Evolutionary conservation across 192 early-diverging fungal genomes (phyloP), one percentile per base, ranked within the genome.

Genomic region (Gigaspora rosea): DNA sequence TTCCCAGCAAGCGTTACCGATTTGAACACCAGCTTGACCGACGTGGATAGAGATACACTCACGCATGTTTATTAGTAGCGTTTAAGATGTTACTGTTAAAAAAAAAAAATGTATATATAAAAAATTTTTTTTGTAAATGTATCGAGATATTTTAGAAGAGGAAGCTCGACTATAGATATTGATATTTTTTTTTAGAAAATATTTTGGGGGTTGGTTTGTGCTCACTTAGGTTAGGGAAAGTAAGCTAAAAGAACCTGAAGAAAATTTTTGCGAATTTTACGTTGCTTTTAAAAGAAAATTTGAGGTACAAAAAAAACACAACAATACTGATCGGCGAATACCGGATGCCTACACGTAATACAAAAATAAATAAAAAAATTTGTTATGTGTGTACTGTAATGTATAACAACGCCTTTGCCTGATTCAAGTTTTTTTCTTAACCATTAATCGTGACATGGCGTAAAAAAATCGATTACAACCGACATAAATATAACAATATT

Each of bases 1-100:
- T 88, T 99, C 98, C 98, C 98, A 99, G 87, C 98, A 99, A 90
- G 96, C 95, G 90, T 98, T 98, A 93, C 98, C 98, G 81, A 99
- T 99, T 85, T 99, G 98, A 85, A 99, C 95, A 98, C 98, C 98
- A 82, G 98, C 98, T 87, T 96, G 90, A 79, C 91, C 91, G 85
- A 92, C 90, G 85, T 93, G 91, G 80, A 92, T 83, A 52, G 91
- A 92, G 80, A 92, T 91, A 83, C 88, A 86, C 81, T 93, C 91
- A 84, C 90, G 89, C 91, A 92, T 93, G 71, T 69, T 88, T 75
- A 70, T 47, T 72, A 7, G 16, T 56, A 41, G 65, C 33, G 27
- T 54, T 41, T 36, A 46, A n/a, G 27, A 27, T 27, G 27, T 27
- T 27, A 27, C 18, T 18, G 18, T 18, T 35, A 59, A 15, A 73